Base-by-base conservation (phyloP, 1,284 basidiomycete species). In the Microbotryomycetes sp. region DNA sequence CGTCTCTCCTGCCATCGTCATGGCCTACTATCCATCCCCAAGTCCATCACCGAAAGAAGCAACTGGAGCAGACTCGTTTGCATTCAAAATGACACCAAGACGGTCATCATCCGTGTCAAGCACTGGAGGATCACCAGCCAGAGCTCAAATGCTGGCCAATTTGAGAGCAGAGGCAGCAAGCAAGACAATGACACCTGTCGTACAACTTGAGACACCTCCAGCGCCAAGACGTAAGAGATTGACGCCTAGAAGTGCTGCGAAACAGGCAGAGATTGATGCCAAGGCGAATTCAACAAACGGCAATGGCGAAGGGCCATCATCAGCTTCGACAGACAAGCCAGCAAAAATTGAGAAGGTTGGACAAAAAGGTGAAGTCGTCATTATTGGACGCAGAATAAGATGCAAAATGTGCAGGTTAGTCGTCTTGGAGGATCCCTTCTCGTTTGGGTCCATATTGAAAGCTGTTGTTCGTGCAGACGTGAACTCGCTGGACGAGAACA, bases 401-500 rank as follows among this genome's bases (percentile, higher is more conserved):
- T 96, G 92, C 78, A 92, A 88, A 75, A 91, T 88, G 85, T 94
- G 92, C 79, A 81, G 89, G 86, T 86, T 59, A 53, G 79, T 68
- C 48, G 22, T 25, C 22, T 57, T 46, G 15, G 22, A 28, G 6
- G 46, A 6, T 36, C 16, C 49, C 56, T 54, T 4, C 25, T 22
- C 50, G 32, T 49, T 28, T 31, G 6, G 36, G 19, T 36, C 51
- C 57, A 57, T 55, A 30, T 54, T 22, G 54, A n/a, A 26, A 29
- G 6, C 22, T 28, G 12, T 42, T 36, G 19, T 26, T 29, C 15
- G 3, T 28, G 14, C 68, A 87, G 89, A 64, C 85, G 86, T 60
- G 89, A 92, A 71, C 81, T 94, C 15, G 92, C 92, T 0, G 83
- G 88, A 0, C 81, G 89, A 26, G 91, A 93, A 72, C 88, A 93